Evolutionary conservation across 2,329 filamentous ascomycete species (phyloP).

Genomic region (Fusarium sp.): DNA sequence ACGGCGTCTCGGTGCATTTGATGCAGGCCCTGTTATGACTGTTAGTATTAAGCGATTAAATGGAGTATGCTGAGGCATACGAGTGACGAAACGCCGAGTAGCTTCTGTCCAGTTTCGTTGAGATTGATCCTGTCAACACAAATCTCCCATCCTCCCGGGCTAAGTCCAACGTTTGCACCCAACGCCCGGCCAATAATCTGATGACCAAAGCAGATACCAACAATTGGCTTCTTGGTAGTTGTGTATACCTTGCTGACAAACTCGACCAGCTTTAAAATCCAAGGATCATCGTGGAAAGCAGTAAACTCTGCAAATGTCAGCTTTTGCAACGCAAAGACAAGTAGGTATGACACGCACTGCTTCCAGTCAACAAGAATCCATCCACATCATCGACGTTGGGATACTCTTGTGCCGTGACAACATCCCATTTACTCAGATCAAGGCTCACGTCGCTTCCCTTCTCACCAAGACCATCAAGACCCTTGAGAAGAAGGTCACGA

Average conservation of each 20-base stretch:
- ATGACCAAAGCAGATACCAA: constrained; percentile 62
- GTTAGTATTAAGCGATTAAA: background rate
- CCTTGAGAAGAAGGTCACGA: constrained; percentile 42
- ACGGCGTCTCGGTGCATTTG: constrained; percentile 61
- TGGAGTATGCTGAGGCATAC: constrained; percentile 4
- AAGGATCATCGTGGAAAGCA: constrained; percentile 54
- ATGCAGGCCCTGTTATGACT: constrained; percentile 46
- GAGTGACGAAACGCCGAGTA: constrained; percentile 50
- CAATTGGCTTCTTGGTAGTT: constrained; percentile 48
- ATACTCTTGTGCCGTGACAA: constrained; percentile 45
- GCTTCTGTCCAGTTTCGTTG: constrained; percentile 51
- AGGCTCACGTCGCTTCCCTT: constrained; percentile 37
- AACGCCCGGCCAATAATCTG: constrained; percentile 59
- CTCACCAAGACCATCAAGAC: constrained; percentile 32
- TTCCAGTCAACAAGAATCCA: constrained; percentile 50
- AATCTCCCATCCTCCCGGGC: constrained; percentile 56
- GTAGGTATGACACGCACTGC: constrained; percentile 43
- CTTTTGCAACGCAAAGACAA: background rate
- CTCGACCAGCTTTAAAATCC: constrained; percentile 55
- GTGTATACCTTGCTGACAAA: constrained; percentile 48
- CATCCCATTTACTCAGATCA: constrained; percentile 48
- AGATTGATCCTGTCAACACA: constrained; percentile 54
- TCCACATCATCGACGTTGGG: constrained; percentile 46
- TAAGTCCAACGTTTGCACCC: constrained; percentile 52
- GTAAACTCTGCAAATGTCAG: constrained; percentile 45